Evolutionary conservation across 257 asterid species (phyloP).

Genomic region (Gentiana dahurica): DNA sequence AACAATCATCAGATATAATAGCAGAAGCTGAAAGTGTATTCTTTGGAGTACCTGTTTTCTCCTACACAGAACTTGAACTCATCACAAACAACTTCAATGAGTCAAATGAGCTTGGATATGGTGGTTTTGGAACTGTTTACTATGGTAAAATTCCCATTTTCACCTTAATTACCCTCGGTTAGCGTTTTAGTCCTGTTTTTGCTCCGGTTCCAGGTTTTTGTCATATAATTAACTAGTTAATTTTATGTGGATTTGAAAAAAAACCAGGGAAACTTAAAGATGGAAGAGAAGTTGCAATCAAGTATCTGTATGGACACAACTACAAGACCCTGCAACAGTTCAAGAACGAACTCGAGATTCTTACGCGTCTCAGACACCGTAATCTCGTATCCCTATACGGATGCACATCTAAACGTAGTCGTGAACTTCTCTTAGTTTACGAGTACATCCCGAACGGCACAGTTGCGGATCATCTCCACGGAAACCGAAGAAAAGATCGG

Average conservation of each 20-base stretch:
- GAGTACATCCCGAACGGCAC: slow-evolving; percentile 68
- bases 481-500: slow-evolving; percentile 23
- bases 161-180: no score
- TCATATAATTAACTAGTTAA: neutral
- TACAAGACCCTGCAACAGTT: slow-evolving; percentile 56
- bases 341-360: slow-evolving; percentile 42
- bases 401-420: slow-evolving; percentile 55
- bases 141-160: slow-evolving; percentile 34
- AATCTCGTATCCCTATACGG: slow-evolving; percentile 67
- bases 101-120: slow-evolving; percentile 60
- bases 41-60: slow-evolving; percentile 50
- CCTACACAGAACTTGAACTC: slow-evolving; percentile 44
- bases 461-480: slow-evolving; percentile 62
- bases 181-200: neutral
- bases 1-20: slow-evolving; percentile 9
- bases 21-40: slow-evolving; percentile 28
- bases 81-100: slow-evolving; percentile 51
- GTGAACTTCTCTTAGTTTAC: slow-evolving; percentile 65
- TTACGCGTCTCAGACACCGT: slow-evolving; percentile 44
- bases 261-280: slow-evolving; percentile 48
- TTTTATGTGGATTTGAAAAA: neutral
- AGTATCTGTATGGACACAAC: slow-evolving; percentile 65
- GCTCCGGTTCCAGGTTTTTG: no score
- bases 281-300: slow-evolving; percentile 77
- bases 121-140: slow-evolving; percentile 76